Percentiles rank a stretch among this genome's conserved stretches.
These are phyloP conservation scores for Coemansia sp. DNA, from an alignment of 192 early-diverging fungal genomes.

Conservation along the genomic window DNA sequence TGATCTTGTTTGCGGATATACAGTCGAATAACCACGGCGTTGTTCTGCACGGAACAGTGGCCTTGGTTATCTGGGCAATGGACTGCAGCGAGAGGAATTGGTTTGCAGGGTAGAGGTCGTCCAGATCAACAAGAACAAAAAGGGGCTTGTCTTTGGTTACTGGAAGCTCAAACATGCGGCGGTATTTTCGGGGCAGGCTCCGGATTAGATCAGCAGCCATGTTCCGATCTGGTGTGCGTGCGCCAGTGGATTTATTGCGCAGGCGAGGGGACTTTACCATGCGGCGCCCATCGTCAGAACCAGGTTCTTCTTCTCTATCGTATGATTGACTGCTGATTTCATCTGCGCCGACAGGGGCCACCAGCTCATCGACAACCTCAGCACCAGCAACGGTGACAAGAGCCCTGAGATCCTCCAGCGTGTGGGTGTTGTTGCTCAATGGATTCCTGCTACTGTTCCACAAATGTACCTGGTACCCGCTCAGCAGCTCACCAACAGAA, in stretches of 20 bases:
- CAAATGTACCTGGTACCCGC: constrained; percentile 18
- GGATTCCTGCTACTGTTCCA: constrained; percentile 6
- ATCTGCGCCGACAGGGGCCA: not conserved
- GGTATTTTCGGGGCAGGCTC: constrained; percentile 21
- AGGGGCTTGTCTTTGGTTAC: not conserved
- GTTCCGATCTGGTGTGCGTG: not conserved
- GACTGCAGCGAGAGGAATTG: constrained; percentile 8
- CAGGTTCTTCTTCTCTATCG: not conserved
- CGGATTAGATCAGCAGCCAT: not conserved
- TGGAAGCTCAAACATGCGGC: constrained; percentile 29
- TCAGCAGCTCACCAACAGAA: constrained; percentile 13
- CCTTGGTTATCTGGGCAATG: constrained; percentile 11
- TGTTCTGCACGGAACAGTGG: constrained; percentile 24
- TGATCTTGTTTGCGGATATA: constrained; percentile 30
- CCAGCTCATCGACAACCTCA: constrained; percentile 10
- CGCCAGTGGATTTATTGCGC: not conserved
- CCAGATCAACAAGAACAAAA: constrained; percentile 26
- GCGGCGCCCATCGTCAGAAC: not conserved
- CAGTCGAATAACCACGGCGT: constrained; percentile 53
- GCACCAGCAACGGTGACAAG: constrained; percentile 27
- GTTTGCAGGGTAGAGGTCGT: constrained; percentile 13
- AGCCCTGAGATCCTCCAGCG: constrained; percentile 13
- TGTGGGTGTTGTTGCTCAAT: constrained; percentile 17
- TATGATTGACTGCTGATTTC: not conserved
- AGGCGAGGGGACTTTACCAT: not conserved